phyloP scores from a whole-genome alignment of 176 grass and related monocot species.

The Carex littledalei region DNA sequence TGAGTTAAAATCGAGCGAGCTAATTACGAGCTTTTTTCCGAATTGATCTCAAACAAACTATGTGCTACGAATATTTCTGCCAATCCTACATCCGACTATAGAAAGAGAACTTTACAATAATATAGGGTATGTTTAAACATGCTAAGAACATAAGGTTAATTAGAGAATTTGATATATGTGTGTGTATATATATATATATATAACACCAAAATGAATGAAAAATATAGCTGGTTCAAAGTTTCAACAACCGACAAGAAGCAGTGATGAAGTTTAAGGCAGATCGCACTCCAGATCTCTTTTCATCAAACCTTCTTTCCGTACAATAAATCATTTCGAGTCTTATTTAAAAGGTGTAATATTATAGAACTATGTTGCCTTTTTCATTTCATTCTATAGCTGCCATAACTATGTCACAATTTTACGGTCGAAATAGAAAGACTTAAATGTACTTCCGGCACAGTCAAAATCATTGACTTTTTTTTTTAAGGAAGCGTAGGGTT shows the following conservation, averaged over 20 bases:
- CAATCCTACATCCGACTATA: too few relatives aligned
- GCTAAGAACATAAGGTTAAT: too few relatives aligned
- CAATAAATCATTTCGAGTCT: not conserved
- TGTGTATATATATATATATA: not conserved
- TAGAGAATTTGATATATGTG: not conserved
- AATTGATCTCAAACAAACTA: too few relatives aligned
- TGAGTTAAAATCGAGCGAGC: too few relatives aligned
- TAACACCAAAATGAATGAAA: not conserved
- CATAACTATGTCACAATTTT: not conserved
- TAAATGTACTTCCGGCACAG: not conserved
- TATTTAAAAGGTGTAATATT: not conserved
- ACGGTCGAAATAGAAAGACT: not conserved
- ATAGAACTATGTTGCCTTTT: not conserved
- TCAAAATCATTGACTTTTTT: too few relatives aligned
- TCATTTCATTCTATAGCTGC: not conserved
- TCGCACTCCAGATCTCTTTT: not conserved
- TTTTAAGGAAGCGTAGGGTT: too few relatives aligned
- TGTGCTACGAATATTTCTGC: too few relatives aligned
- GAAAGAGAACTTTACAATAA: too few relatives aligned
- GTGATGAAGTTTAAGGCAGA: not conserved
- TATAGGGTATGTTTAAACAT: too few relatives aligned
- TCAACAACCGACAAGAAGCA: constrained; percentile 21
- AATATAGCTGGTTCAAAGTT: not conserved
- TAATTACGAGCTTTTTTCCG: too few relatives aligned
- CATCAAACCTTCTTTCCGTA: not conserved